A percentile compares a stretch with the other conserved stretches of the same genome.
These are phyloP conservation scores for Penicillium cinerascens DNA, from an alignment of 495 filamentous ascomycete genomes.

Conservation along the genomic window DNA sequence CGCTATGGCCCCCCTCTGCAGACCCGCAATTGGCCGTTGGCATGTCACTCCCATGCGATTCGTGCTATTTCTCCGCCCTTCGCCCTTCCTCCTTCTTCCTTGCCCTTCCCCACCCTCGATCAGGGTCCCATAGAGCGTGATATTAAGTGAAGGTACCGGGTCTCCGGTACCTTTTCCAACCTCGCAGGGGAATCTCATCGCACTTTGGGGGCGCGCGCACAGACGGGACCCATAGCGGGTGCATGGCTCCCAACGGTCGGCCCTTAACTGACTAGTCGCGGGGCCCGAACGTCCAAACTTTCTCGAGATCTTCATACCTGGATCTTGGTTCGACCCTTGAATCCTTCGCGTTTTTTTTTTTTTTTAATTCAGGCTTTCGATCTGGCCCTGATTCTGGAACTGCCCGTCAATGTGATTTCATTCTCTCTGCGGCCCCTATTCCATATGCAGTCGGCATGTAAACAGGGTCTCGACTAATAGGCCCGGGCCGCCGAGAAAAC, in stretches of 20 bases:
- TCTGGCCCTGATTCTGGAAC: neutral
- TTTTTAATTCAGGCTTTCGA: neutral
- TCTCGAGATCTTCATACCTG: constrained; percentile 19
- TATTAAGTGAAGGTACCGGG: neutral
- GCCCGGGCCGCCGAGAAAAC: neutral
- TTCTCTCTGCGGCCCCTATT: neutral
- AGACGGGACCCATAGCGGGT: constrained; percentile 22
- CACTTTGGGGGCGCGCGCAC: constrained; percentile 9
- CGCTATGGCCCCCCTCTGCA: neutral
- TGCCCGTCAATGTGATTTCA: neutral
- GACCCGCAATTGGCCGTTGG: constrained; percentile 5
- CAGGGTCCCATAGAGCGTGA: neutral
- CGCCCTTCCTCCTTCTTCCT: neutral
- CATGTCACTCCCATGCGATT: constrained; percentile 6
- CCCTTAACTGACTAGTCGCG: neutral
- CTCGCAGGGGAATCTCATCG: neutral
- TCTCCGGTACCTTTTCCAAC: constrained; percentile 9
- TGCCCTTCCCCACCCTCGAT: neutral
- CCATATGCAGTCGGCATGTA: constrained; percentile 14
- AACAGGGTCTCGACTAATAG: neutral
- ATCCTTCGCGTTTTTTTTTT: neutral
- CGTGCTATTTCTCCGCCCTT: neutral
- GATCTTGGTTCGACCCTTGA: constrained; percentile 15
- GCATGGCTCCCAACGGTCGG: constrained; percentile 23
- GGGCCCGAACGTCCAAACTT: constrained; percentile 19